phyloP scores from a whole-genome alignment of 192 early-diverging fungal genomes.

The Coemansia sp. region DNA sequence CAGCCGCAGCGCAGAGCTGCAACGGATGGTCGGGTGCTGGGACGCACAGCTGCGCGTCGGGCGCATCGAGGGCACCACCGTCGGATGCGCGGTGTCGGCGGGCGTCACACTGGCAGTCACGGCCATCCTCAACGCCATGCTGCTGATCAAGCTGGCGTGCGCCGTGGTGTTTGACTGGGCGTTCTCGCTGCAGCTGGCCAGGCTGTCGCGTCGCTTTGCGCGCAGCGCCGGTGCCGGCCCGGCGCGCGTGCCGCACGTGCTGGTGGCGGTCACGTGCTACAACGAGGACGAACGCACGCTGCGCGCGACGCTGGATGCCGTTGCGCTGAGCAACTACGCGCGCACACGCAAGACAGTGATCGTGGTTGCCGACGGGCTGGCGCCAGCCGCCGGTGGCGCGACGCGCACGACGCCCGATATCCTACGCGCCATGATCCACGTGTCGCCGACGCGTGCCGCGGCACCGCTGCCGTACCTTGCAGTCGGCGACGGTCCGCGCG shows the following conservation, averaged over 20 bases:
- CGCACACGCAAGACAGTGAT: constrained; percentile 81
- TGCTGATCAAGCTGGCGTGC: constrained; percentile 65
- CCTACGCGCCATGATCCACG: constrained; percentile 66
- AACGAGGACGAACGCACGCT: constrained; percentile 80
- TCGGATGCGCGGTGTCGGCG: constrained; percentile 69
- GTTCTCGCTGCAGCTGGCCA: constrained; percentile 58
- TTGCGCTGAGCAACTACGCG: constrained; percentile 83
- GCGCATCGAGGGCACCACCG: constrained; percentile 70
- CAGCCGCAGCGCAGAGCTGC: constrained; percentile 57
- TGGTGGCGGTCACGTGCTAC: constrained; percentile 88
- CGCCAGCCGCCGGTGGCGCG: constrained; percentile 73
- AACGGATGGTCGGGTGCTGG: constrained; percentile 58
- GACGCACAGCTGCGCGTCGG: constrained; percentile 69
- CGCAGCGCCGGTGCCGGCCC: constrained; percentile 16
- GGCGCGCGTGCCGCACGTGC: constrained; percentile 28
- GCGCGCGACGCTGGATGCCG: constrained; percentile 81
- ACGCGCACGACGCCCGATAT: constrained; percentile 73
- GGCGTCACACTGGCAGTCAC: constrained; percentile 61
- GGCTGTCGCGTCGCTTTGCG: constrained; percentile 37
- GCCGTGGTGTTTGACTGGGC: constrained; percentile 79
- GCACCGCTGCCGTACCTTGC: constrained; percentile 64
- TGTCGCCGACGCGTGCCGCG: background rate
- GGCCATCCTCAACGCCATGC: constrained; percentile 62
- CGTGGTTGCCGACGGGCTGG: constrained; percentile 87
- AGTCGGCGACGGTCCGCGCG: constrained; percentile 70